phyloP scores from a whole-genome alignment of 305 asterid genomes.

The Solanum hybrid region DNA sequence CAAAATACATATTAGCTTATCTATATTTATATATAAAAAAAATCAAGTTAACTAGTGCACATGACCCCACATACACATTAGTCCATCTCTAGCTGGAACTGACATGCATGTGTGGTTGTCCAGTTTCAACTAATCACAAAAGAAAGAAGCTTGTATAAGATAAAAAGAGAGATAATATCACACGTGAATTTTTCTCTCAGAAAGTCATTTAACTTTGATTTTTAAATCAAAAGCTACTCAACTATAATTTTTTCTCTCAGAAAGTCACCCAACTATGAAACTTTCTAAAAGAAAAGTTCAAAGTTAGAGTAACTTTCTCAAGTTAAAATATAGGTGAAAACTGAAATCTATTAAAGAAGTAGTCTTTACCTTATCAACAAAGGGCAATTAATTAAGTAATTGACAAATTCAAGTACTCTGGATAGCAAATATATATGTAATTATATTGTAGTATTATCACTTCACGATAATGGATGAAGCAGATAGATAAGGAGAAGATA shows the following conservation, averaged over 20 bases:
- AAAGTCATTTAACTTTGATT: too few species aligned
- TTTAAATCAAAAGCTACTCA: accelerated
- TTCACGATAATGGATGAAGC: not conserved
- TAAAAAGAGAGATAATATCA: not conserved
- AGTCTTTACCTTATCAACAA: not conserved
- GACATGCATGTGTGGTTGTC: not conserved
- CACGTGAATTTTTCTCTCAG: accelerated
- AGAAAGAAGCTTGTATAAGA: not conserved
- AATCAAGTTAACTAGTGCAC: not conserved
- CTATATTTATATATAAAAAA: too few species aligned
- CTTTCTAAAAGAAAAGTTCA: not conserved
- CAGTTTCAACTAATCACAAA: not conserved
- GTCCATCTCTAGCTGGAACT: not conserved
- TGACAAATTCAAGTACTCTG: not conserved
- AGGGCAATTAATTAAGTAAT: not conserved
- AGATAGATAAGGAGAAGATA: not conserved
- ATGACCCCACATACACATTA: not conserved
- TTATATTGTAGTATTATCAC: not conserved
- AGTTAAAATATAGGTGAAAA: not conserved
- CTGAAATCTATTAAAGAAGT: too few species aligned
- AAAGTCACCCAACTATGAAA: not conserved
- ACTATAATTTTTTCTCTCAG: too few species aligned
- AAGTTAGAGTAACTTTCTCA: too few species aligned
- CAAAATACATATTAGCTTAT: not conserved
- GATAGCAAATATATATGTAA: not conserved